phyloP scores from a whole-genome alignment of 805 yeast genomes.

The Wickerhamomyces silvicola region DNA sequence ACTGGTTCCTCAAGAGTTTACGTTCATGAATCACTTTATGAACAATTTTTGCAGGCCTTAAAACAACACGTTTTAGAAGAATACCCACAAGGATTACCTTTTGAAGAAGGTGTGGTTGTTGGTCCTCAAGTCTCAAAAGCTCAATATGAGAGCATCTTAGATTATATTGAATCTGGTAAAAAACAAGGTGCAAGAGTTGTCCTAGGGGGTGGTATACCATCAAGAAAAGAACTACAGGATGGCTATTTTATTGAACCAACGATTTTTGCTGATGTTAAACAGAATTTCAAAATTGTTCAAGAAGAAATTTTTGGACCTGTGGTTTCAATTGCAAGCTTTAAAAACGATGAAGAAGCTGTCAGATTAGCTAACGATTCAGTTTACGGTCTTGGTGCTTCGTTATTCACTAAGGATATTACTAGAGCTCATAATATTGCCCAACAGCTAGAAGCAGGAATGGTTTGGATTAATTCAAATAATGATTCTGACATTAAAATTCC shows the following conservation, averaged over 20 bases:
- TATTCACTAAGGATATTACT: conserved; percentile 33
- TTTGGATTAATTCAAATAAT: conserved; percentile 55
- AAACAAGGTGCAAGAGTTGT: conserved; percentile 47
- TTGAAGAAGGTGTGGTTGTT: conserved; percentile 33
- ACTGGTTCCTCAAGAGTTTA: conserved; percentile 57
- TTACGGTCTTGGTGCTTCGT: conserved; percentile 43
- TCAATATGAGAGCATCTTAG: conserved; percentile 41
- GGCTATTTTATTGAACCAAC: conserved; percentile 42
- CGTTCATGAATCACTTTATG: conserved; percentile 49
- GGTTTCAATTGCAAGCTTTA: conserved; percentile 35
- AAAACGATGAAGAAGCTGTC: conserved; percentile 38
- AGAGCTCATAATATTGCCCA: conserved; percentile 34
- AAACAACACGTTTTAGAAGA: conserved; percentile 27
- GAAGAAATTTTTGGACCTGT: conserved; percentile 55
- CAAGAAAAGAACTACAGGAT: conserved; percentile 17
- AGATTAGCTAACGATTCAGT: conserved; percentile 35
- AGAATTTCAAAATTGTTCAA: conserved; percentile 33
- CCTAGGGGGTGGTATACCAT: conserved; percentile 36
- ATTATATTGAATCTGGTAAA: conserved; percentile 42
- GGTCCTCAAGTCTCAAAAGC: conserved; percentile 52
- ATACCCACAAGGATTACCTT: conserved; percentile 40
- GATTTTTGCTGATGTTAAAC: conserved; percentile 38
- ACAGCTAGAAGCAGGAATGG: conserved; percentile 41
- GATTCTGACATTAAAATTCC: conserved; percentile 52
- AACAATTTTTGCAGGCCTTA: conserved; percentile 39